Evolutionary conservation across 2,329 filamentous ascomycete genomes (phyloP), one percentile per base, ranked within the genome.

Genomic region (Arthrobotrys entomopaga): DNA sequence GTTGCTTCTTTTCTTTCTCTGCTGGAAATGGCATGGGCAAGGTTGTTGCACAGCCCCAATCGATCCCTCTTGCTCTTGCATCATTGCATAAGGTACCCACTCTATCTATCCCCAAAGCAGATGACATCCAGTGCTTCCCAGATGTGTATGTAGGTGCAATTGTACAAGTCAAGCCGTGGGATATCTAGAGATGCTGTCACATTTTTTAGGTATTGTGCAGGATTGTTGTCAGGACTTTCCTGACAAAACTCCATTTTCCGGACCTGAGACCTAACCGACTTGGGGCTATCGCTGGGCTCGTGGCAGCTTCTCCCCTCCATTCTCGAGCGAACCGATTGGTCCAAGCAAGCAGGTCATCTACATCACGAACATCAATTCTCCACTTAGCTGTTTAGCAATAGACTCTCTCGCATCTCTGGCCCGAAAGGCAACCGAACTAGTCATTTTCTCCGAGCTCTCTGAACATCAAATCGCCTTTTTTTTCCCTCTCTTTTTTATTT

Each of bases 21-120:
- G 26, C 26, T 29, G 61, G 48, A 73, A 49, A 63, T 59, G 38
- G 49, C 40, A 56, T 57, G 49, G 64, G 48, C 70, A 65, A 67
- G 70, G 70, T 74, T 74, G 70, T 74, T 74, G 70, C 70, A 74
- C 70, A 74, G 70, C 70, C 70, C 70, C 70, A 67, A 66, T 74
- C 70, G 49, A 63, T 56, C 60, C 59, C 48, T 64, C 60, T 65
- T 60, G 70, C 53, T 63, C 65, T 74, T 74, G 70, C 70, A 74
- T 63, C 63, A 74, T 67, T 74, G 70, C 70, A 74, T 67, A 57
- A 63, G 69, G 61, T 73, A 63, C 63, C 70, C 70, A 74, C 70
- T 67, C 52, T 59, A 48, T 53, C 57, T 67, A 49, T 52, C 46
- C 69, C 63, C 46, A 50, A 73, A 66, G 52, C 70, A 74, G 63